Conservation (phyloP, 305 asterid genomes). For the Fraxinus xanthoxyloides region DNA sequence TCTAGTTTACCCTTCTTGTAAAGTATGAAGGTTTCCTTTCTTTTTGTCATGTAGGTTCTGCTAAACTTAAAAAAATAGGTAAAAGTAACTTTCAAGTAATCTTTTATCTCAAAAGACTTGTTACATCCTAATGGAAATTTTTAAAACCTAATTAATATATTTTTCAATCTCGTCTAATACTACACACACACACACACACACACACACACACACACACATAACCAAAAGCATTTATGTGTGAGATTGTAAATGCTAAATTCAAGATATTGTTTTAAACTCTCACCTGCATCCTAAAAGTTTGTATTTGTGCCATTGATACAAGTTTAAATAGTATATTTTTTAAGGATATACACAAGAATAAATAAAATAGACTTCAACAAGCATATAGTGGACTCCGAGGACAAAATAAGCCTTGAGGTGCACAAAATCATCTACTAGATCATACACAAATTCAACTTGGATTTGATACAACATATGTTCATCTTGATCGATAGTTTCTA, state of each 20-base stretch:
- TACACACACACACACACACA: too few relatives aligned
- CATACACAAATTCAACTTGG: conserved; percentile 18
- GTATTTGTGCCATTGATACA: neutral
- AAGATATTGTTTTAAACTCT: neutral
- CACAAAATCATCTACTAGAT: conserved; percentile 18
- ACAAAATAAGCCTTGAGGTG: conserved; percentile 28
- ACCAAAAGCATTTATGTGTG: neutral
- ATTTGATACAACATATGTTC: conserved; percentile 20
- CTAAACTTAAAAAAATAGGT: neutral
- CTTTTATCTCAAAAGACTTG: neutral
- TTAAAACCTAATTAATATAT: too few relatives aligned
- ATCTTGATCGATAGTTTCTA: neutral
- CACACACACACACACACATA: too few relatives aligned
- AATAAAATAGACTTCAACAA: conserved; percentile 14
- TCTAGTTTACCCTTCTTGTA: neutral
- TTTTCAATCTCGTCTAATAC: neutral
- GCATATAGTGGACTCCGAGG: conserved; percentile 28
- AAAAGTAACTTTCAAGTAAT: neutral
- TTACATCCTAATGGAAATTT: too few relatives aligned
- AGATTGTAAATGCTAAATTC: neutral
- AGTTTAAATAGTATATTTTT: neutral
- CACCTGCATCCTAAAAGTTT: neutral
- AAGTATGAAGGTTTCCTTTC: neutral
- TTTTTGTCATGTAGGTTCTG: neutral
- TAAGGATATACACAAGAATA: conserved; percentile 29